These are phyloP conservation scores for Glycyrrhiza uralensis DNA, from an alignment of 306 rosid species.

Conservation along the genomic window DNA sequence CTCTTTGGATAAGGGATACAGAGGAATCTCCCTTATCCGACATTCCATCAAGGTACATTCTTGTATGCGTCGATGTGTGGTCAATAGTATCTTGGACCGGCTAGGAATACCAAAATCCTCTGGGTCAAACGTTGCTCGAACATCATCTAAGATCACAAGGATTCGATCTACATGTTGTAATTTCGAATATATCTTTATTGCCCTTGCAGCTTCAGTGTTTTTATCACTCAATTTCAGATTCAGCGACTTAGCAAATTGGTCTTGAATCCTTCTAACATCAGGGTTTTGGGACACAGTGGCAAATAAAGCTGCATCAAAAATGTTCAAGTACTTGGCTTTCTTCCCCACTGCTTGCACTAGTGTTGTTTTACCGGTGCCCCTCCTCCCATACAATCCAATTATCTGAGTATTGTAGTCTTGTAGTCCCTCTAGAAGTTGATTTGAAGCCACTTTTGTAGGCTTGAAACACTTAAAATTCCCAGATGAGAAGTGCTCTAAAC, in stretches of 20 bases:
- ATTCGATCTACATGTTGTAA: not conserved
- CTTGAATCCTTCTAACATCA: not conserved
- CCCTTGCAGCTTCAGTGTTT: not conserved
- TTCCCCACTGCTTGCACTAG: not conserved
- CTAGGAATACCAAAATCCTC: constrained; percentile 11
- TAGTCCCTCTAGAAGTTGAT: constrained; percentile 1
- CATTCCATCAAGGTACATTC: not conserved
- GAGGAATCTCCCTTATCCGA: not conserved
- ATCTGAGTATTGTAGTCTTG: not conserved
- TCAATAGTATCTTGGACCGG: not conserved
- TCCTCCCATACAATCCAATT: not conserved
- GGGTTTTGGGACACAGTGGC: constrained; percentile 9
- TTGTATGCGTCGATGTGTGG: not conserved
- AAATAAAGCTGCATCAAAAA: not conserved
- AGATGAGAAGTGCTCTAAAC: not conserved
- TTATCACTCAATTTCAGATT: not conserved
- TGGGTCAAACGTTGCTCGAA: not conserved
- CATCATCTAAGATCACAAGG: not conserved
- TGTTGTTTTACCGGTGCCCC: constrained; percentile 7
- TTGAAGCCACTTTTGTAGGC: not conserved
- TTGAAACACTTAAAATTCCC: not conserved
- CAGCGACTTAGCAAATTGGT: not conserved
- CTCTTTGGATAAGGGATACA: not conserved
- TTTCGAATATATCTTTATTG: not conserved
- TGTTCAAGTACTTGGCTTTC: not conserved